Conservation (phyloP, 441 rosid genomes). For the Adansonia rubrostipa region DNA sequence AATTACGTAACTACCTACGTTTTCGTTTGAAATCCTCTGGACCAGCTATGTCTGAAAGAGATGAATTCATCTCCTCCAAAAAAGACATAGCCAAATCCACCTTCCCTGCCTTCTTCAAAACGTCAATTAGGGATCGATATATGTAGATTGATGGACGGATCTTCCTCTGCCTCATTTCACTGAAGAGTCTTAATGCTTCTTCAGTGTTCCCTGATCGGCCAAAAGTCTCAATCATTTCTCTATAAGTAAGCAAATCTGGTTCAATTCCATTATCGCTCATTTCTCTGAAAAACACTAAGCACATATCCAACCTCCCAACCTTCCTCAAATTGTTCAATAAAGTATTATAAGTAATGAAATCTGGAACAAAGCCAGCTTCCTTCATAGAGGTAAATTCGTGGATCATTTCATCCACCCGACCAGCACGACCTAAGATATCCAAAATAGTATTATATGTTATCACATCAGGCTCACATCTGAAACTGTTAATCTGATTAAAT, state of each 20-base stretch:
- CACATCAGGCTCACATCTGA: conserved; percentile 64
- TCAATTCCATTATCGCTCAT: conserved; percentile 61
- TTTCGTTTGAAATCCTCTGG: conserved; percentile 67
- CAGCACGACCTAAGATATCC: conserved; percentile 67
- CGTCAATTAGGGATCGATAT: conserved; percentile 61
- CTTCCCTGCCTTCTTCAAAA: conserved; percentile 69
- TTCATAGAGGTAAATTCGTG: conserved; percentile 57
- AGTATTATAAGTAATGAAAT: conserved; percentile 78
- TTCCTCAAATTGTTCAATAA: conserved; percentile 63
- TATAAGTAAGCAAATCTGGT: conserved; percentile 82
- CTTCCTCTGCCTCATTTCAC: conserved; percentile 67
- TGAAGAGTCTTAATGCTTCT: conserved; percentile 63
- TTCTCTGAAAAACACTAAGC: conserved; percentile 53
- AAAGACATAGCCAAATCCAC: conserved; percentile 47
- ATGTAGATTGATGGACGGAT: conserved; percentile 68
- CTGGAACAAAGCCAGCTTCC: conserved; percentile 55
- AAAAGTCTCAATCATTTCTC: conserved; percentile 69
- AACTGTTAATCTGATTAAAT: conserved; percentile 52
- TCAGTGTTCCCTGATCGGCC: conserved; percentile 71
- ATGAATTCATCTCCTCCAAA: conserved; percentile 65
- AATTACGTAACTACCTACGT: conserved; percentile 33
- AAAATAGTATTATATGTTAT: conserved; percentile 71
- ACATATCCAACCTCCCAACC: conserved; percentile 72
- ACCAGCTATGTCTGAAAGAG: conserved; percentile 53
- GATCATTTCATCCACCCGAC: conserved; percentile 63